Percentiles rank a stretch among this genome's conserved stretches.
Evolutionary conservation across 768 basidiomycete genomes (phyloP).

Genomic region (Cyclocybe aegerita): DNA sequence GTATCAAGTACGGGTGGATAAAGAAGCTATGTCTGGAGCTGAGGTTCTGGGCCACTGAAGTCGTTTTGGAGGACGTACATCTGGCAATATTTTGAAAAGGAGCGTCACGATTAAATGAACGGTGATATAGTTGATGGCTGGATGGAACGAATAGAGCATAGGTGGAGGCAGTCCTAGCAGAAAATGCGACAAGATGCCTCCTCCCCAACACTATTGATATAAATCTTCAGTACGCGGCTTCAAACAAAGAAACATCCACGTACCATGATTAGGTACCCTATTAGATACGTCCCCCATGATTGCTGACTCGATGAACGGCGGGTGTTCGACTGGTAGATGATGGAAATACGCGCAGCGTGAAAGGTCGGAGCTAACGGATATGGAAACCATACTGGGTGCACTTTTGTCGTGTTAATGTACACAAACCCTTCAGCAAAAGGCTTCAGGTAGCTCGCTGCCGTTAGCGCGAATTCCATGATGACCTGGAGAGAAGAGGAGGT

Average conservation of each 20-base stretch:
- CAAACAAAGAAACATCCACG: neutral
- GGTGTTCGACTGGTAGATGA: constrained; percentile 41
- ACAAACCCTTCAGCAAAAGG: constrained; percentile 22
- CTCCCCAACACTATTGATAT: constrained; percentile 38
- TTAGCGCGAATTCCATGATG: constrained; percentile 18
- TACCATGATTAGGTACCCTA: constrained; percentile 49
- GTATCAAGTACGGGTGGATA: constrained; percentile 38
- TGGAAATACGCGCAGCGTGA: constrained; percentile 44
- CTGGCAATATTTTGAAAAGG: constrained; percentile 38
- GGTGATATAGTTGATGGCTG: constrained; percentile 47
- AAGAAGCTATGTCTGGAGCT: constrained; percentile 21
- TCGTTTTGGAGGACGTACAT: constrained; percentile 23
- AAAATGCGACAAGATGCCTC: constrained; percentile 40
- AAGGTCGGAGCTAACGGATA: constrained; percentile 38
- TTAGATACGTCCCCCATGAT: constrained; percentile 43
- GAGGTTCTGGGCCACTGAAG: constrained; percentile 2
- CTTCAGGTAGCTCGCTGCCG: constrained; percentile 12
- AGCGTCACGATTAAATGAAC: constrained; percentile 45
- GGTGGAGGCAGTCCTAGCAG: constrained; percentile 46
- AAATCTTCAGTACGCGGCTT: neutral
- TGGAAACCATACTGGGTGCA: constrained; percentile 40
- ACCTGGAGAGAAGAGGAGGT: neutral
- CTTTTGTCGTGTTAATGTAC: constrained; percentile 29
- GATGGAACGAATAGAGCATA: constrained; percentile 42
- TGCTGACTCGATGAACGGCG: constrained; percentile 27